These are phyloP conservation scores for Boletus pseudo-olivaceus DNA, from an alignment of 768 basidiomycete species.

Conservation along the genomic window DNA sequence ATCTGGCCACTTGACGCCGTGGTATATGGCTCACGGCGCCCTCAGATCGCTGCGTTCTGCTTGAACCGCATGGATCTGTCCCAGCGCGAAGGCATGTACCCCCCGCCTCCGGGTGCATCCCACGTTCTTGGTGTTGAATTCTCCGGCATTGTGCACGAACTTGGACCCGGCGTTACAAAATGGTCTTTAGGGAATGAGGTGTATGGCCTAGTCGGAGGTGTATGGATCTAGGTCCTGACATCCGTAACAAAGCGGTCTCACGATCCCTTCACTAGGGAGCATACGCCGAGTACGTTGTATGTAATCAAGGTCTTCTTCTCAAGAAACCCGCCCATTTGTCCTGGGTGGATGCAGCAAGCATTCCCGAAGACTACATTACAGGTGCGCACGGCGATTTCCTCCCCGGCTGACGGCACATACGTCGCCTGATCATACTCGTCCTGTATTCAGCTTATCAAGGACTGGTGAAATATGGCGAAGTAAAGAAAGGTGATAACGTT, in stretches of 20 bases:
- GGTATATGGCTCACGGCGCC: neutral
- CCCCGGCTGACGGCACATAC: slow-evolving; percentile 1
- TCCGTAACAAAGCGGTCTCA: neutral
- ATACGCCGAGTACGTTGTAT: slow-evolving; percentile 82
- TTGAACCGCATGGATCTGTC: slow-evolving; percentile 82
- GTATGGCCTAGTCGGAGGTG: slow-evolving; percentile 75
- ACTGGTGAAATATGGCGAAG: slow-evolving; percentile 60
- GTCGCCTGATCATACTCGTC: slow-evolving; percentile 3
- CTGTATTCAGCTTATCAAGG: slow-evolving; percentile 53
- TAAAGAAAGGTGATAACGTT: slow-evolving; percentile 69
- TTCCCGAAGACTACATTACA: slow-evolving; percentile 88
- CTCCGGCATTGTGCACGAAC: slow-evolving; percentile 57
- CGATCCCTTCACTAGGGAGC: slow-evolving; percentile 57
- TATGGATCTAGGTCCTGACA: slow-evolving; percentile 37
- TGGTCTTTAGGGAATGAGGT: slow-evolving; percentile 72
- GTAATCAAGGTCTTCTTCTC: slow-evolving; percentile 62
- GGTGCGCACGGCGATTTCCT: slow-evolving; percentile 42
- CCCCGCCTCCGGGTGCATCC: slow-evolving; percentile 71
- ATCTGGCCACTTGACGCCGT: neutral
- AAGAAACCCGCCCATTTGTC: slow-evolving; percentile 71
- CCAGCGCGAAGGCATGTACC: slow-evolving; percentile 73
- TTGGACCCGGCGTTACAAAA: slow-evolving; percentile 47
- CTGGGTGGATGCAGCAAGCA: slow-evolving; percentile 82
- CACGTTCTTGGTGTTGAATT: slow-evolving; percentile 86
- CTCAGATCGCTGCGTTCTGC: slow-evolving; percentile 78